Evolutionary conservation across 805 yeast genomes (phyloP), one percentile per base, ranked within the genome.

Genomic region (Kodamaea nitidulidarum): DNA sequence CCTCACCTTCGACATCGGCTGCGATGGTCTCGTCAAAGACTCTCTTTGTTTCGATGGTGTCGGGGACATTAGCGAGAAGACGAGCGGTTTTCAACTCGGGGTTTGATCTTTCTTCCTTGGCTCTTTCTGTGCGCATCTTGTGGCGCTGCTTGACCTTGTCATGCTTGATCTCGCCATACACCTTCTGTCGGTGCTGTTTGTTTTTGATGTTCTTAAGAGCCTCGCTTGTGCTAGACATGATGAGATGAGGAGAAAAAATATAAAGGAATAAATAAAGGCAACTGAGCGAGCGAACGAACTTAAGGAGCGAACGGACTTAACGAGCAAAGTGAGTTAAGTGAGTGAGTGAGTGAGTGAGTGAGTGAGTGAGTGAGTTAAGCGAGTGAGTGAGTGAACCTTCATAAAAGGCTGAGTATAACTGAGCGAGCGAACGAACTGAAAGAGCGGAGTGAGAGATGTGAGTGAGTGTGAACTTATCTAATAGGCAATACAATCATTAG

Each of bases 31-130:
- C 96, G 58, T 88, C 97, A 50, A 62, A 88, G 1, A 81, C 91
- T 56, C 97, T 70, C 70, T 84, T 85, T 39, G 78, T 72, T 51
- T 88, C 97, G 37, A 88, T 77, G 4, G 97, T 88, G 16, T 77
- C 79, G 3, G 96, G 88, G 2, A 84, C 78, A 58, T 88, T 88
- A 40, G 73, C 79, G 4, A 78, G 75, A 27, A 91, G 68, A 60
- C 98, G 80, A 56, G 88, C 82, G 40, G 79, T 87, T 56, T 77
- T 84, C 42, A 87, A 63, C 48, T 82, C 88, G 1, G 97, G 96
- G 53, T 90, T 84, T 20, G 74, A 78, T 40, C 82, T 69, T 61
- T 93, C 98, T 47, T 83, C 91, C 54, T 82, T 83, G n/a, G 95
- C 93, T 55, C 96, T 75, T 32, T 80, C 78, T n/a, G 76, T 75